These are phyloP conservation scores for Westerdykella ornata DNA, from an alignment of 2,329 filamentous ascomycete genomes.

Conservation along the genomic window DNA sequence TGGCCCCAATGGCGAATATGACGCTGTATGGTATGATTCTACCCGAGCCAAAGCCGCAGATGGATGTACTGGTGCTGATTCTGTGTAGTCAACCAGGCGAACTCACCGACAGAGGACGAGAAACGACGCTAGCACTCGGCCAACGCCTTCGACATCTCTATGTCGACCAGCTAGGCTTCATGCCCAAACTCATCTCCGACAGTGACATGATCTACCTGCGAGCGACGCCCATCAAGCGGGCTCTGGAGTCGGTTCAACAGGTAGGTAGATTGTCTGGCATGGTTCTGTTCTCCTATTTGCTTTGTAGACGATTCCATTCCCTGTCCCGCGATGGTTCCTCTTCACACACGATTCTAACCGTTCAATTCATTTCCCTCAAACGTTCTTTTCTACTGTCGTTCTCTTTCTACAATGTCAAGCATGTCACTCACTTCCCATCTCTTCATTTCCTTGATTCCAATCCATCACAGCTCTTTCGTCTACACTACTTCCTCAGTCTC, in stretches of 20 bases:
- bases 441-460: too few species aligned
- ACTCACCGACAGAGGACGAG: slow-evolving; percentile 45
- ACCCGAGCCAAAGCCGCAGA: background rate
- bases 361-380: too few species aligned
- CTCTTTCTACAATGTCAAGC: too few species aligned
- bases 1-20: slow-evolving; percentile 63
- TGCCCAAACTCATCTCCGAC: slow-evolving; percentile 41
- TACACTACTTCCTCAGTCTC: too few species aligned
- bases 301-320: too few species aligned
- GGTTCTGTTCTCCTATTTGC: too few species aligned
- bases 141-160: slow-evolving; percentile 46
- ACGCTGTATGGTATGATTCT: slow-evolving; percentile 66
- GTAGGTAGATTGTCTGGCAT: too few species aligned
- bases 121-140: slow-evolving; percentile 45
- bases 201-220: slow-evolving; percentile 43
- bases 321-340: too few species aligned
- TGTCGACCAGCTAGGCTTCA: slow-evolving; percentile 45
- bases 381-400: too few species aligned
- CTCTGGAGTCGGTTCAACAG: slow-evolving; percentile 44
- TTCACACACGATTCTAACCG: too few species aligned
- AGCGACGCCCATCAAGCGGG: slow-evolving; percentile 46
- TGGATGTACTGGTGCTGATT: background rate
- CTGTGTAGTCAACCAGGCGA: slow-evolving; percentile 41
- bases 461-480: too few species aligned
- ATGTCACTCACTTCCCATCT: too few species aligned